A percentile compares a stretch with the other conserved stretches of the same genome.
Evolutionary conservation across 352 stramenopile genomes (phyloP).

Genomic region (Phytophthora parvispora): DNA sequence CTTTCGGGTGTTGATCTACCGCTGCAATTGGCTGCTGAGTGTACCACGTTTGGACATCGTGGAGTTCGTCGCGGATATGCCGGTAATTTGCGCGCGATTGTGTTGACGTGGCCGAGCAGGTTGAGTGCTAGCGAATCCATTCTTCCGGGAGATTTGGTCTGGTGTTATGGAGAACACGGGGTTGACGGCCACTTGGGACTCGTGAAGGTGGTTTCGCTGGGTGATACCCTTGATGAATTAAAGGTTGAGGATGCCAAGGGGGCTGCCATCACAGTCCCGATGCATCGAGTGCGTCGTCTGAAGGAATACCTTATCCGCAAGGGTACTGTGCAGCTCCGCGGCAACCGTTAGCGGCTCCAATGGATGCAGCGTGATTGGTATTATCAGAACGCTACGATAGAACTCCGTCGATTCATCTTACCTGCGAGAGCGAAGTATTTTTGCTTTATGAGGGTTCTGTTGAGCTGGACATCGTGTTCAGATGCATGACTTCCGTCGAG

Average conservation of each 20-base stretch:
- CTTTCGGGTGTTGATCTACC: constrained; percentile 52
- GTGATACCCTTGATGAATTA: constrained; percentile 21
- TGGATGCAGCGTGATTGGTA: neutral
- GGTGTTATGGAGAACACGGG: constrained; percentile 31
- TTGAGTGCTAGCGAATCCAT: constrained; percentile 32
- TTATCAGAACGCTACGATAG: constrained; percentile 19
- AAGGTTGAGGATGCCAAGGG: constrained; percentile 38
- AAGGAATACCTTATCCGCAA: constrained; percentile 52
- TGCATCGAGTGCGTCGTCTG: constrained; percentile 37
- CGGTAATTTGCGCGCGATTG: constrained; percentile 44
- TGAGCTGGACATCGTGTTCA: neutral
- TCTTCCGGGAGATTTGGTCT: constrained; percentile 47
- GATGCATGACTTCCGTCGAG: constrained; percentile 17
- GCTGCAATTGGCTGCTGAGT: constrained; percentile 53
- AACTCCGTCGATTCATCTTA: neutral
- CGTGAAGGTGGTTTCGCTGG: constrained; percentile 43
- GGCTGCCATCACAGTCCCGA: constrained; percentile 13
- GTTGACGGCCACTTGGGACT: constrained; percentile 3
- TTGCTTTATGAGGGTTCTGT: constrained; percentile 3
- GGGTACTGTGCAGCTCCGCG: constrained; percentile 37
- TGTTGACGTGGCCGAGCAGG: constrained; percentile 55
- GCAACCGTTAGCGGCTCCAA: constrained; percentile 8
- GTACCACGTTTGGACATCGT: constrained; percentile 50
- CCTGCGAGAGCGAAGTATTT: constrained; percentile 24
- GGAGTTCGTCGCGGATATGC: constrained; percentile 44